phyloP scores from a whole-genome alignment of 768 basidiomycete genomes.

The Kwoniella shandongensis region DNA sequence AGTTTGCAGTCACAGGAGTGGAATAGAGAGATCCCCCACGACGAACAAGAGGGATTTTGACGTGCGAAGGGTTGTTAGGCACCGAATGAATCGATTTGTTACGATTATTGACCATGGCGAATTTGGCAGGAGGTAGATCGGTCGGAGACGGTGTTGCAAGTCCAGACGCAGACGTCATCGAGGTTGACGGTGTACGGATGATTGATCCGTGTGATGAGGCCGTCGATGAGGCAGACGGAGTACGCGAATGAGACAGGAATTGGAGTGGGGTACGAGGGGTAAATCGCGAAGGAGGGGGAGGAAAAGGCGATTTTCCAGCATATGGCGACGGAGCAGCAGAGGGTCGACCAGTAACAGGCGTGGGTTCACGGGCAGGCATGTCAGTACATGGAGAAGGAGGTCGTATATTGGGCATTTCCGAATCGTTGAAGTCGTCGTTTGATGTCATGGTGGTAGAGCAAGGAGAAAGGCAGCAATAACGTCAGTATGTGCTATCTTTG shows the following conservation, averaged over 20 bases:
- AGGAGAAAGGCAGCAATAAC: too few species aligned
- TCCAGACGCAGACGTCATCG: slow-evolving; percentile 8
- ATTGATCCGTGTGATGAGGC: slow-evolving; percentile 13
- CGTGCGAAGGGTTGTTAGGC: slow-evolving; percentile 10
- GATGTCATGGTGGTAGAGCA: background rate
- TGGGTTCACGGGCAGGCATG: background rate
- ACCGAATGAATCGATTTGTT: slow-evolving; percentile 1
- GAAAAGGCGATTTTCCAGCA: slow-evolving; percentile 12
- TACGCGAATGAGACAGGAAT: slow-evolving; percentile 29
- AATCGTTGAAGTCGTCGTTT: background rate
- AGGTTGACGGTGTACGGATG: slow-evolving; percentile 21
- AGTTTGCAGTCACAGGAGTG: slow-evolving; percentile 6
- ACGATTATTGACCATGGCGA: background rate
- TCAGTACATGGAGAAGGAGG: background rate
- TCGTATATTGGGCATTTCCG: background rate
- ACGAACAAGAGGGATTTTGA: slow-evolving; percentile 25
- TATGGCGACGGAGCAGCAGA: slow-evolving; percentile 8
- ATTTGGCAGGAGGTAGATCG: slow-evolving; percentile 8
- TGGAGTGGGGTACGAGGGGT: slow-evolving; percentile 39
- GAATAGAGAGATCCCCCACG: background rate
- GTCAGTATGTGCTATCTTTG: too few species aligned
- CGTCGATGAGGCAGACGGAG: slow-evolving; percentile 13
- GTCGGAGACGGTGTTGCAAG: slow-evolving; percentile 11
- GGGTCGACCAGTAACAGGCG: slow-evolving; percentile 1
- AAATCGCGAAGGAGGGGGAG: slow-evolving; percentile 23